phyloP scores from a whole-genome alignment of 805 yeast genomes.

The Yueomyces sinensis region DNA sequence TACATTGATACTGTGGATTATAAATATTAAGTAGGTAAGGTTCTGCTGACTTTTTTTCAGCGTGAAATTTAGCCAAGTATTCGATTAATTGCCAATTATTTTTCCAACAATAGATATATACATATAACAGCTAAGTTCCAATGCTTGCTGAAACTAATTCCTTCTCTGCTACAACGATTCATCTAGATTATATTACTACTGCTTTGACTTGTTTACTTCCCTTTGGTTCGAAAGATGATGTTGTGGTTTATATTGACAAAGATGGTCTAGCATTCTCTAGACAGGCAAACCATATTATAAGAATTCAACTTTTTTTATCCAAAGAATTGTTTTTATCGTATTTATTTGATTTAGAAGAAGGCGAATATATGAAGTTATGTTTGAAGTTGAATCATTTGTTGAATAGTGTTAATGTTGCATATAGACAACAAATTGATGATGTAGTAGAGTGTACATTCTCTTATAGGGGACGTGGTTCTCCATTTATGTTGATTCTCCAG shows the following conservation, averaged over 20 bases:
- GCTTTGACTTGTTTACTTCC: slow-evolving; percentile 31
- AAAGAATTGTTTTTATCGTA: slow-evolving; percentile 21
- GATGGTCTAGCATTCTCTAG: slow-evolving; percentile 42
- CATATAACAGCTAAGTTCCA: slow-evolving; percentile 1
- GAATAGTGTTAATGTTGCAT: slow-evolving; percentile 37
- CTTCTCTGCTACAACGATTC: slow-evolving; percentile 35
- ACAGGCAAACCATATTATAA: slow-evolving; percentile 30
- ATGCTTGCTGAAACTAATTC: neutral
- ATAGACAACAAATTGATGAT: slow-evolving; percentile 19
- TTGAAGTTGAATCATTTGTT: slow-evolving; percentile 34
- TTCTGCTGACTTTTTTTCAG: no score
- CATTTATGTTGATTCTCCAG: slow-evolving; percentile 43
- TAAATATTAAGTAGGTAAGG: no score
- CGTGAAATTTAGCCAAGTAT: no score
- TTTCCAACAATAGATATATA: no score
- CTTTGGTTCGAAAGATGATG: slow-evolving; percentile 27
- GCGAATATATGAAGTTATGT: slow-evolving; percentile 23
- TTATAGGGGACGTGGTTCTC: slow-evolving; percentile 36
- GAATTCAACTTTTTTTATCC: slow-evolving; percentile 23
- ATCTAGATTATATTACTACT: slow-evolving; percentile 32
- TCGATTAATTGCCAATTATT: no score
- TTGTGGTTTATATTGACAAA: slow-evolving; percentile 30
- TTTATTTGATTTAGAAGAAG: slow-evolving; percentile 9
- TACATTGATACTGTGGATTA: no score
- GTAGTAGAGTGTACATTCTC: slow-evolving; percentile 36